These are phyloP conservation scores for Discostella pseudostelligera DNA, from an alignment of 108 stramenopile genomes.

Conservation along the genomic window DNA sequence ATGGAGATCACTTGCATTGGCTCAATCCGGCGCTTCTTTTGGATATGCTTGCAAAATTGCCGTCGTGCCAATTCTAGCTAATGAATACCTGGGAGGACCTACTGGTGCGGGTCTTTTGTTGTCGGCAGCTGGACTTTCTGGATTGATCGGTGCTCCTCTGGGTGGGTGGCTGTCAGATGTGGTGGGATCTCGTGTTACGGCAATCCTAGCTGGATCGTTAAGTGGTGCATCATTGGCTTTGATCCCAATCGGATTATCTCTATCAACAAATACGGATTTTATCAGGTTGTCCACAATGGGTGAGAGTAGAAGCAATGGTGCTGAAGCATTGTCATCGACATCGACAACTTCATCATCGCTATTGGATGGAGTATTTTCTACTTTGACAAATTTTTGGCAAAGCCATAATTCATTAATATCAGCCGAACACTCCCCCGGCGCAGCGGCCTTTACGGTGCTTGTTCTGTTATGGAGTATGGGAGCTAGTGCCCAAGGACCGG, in stretches of 20 bases:
- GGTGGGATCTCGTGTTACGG: conserved; percentile 46
- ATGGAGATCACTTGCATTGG: conserved; percentile 63
- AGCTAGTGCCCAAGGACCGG: conserved; percentile 67
- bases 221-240: conserved; percentile 45
- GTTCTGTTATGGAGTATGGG: conserved; percentile 66
- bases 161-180: conserved; percentile 59
- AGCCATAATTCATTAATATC: no score
- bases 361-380: no score
- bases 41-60: conserved; percentile 82
- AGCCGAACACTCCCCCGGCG: conserved; percentile 11
- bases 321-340: not conserved
- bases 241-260: conserved; percentile 54
- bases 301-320: no score
- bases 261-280: not conserved
- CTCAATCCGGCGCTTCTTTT: conserved; percentile 63
- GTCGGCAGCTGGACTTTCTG: conserved; percentile 67
- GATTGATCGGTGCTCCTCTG: conserved; percentile 62
- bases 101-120: conserved; percentile 62
- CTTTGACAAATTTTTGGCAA: no score
- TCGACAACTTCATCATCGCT: no score
- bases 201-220: conserved; percentile 47
- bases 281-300: conserved; percentile 3
- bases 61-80: conserved; percentile 63
- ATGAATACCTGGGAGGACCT: conserved; percentile 57
- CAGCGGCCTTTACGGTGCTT: conserved; percentile 42